phyloP scores from a whole-genome alignment of 108 stramenopile genomes.

The Pseudonitzschia multistriata region DNA sequence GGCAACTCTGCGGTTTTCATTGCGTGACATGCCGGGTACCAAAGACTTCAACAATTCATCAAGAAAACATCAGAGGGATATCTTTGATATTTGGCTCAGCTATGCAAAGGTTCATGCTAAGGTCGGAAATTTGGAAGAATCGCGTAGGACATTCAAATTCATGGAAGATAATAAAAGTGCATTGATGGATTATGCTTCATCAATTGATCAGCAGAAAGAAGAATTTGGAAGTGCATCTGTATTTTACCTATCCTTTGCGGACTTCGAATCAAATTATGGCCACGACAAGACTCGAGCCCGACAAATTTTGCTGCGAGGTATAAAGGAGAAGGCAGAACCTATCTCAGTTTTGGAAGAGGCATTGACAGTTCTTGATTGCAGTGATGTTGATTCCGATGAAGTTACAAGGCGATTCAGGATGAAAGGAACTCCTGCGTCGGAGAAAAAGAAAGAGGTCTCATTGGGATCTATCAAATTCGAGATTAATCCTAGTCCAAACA shows the following conservation, averaged over 20 bases:
- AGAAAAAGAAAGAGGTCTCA: conserved; percentile 19
- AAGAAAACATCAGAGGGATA: conserved; percentile 7
- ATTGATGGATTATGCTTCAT: conserved; percentile 2
- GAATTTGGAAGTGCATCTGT: conserved; percentile 13
- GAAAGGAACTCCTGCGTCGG: not conserved
- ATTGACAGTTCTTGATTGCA: conserved; percentile 14
- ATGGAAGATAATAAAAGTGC: conserved; percentile 36
- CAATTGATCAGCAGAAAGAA: not conserved
- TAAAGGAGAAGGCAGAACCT: conserved; percentile 36
- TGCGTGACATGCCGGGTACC: conserved; percentile 1
- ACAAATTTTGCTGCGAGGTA: conserved; percentile 35
- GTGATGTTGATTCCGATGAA: conserved; percentile 3
- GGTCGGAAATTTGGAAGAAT: conserved; percentile 41
- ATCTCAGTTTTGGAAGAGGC: conserved; percentile 19
- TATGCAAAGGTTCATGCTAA: conserved; percentile 44
- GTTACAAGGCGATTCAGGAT: conserved; percentile 16
- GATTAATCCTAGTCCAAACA: not conserved
- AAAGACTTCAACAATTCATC: conserved; percentile 12
- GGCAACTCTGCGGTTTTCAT: conserved; percentile 66
- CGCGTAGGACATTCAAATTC: conserved; percentile 46
- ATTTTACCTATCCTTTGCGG: conserved; percentile 39
- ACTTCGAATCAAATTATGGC: conserved; percentile 30
- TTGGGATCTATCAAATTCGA: not conserved
- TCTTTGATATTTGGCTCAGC: conserved; percentile 66
- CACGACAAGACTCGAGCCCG: conserved; percentile 14